Conservation (phyloP, 148 eudicot species). For the Rhododendron henanense region DNA sequence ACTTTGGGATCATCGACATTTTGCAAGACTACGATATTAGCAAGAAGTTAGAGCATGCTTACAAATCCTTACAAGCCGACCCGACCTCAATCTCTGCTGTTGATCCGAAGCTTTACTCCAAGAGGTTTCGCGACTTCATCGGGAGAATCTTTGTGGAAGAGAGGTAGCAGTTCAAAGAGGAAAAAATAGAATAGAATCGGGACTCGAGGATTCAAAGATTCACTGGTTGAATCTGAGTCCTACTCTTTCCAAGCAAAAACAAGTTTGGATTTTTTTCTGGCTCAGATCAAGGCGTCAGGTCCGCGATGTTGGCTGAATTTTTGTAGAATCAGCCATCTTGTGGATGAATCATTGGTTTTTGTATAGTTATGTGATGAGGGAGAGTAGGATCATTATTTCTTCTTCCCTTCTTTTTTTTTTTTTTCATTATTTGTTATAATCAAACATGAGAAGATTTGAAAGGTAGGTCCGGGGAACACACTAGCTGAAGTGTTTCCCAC, state of each 20-base stretch:
- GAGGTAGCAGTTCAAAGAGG: constrained; percentile 25
- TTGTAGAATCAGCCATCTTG: constrained; percentile 19
- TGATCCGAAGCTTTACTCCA: constrained; percentile 89
- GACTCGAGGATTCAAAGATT: constrained; percentile 4
- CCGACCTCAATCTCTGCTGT: constrained; percentile 90
- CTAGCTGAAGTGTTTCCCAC: constrained; percentile 19
- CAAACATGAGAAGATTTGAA: constrained; percentile 25
- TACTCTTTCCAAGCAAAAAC: background rate
- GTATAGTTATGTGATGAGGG: constrained; percentile 22
- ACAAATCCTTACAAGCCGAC: constrained; percentile 90
- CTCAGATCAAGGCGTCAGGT: background rate
- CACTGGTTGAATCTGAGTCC: constrained; percentile 7
- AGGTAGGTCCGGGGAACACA: constrained; percentile 25
- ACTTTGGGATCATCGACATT: background rate
- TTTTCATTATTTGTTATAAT: constrained; percentile 2
- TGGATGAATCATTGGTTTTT: constrained; percentile 6
- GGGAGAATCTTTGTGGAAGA: constrained; percentile 83
- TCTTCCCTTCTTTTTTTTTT: background rate
- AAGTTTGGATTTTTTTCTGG: background rate
- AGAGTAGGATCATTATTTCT: constrained; percentile 14
- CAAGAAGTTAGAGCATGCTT: constrained; percentile 90
- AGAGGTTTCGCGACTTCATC: constrained; percentile 77
- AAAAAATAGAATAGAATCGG: background rate
- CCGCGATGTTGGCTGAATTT: constrained; percentile 19
- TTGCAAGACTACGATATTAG: constrained; percentile 24